A percentile compares a stretch with the other conserved stretches of the same genome.
phyloP scores from a whole-genome alignment of 495 filamentous ascomycete genomes.

The Neurospora sp. region DNA sequence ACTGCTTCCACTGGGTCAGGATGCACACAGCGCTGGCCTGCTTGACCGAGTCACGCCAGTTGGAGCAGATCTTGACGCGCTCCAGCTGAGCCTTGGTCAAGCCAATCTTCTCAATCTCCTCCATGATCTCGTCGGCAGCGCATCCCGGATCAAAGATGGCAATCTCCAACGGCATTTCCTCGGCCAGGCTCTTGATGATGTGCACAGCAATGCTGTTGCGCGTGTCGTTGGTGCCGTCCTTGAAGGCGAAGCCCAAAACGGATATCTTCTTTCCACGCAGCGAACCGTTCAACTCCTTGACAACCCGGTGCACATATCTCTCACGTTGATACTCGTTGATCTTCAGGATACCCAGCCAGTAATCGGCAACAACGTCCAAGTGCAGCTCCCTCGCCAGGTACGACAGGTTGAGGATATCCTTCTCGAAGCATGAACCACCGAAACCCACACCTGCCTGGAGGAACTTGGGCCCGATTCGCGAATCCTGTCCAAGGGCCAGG shows the following conservation, averaged over 20 bases:
- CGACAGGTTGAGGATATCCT: conserved; percentile 67
- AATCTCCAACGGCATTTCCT: conserved; percentile 53
- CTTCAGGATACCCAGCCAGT: conserved; percentile 62
- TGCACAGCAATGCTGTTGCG: conserved; percentile 62
- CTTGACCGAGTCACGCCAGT: conserved; percentile 39
- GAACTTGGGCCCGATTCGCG: conserved; percentile 61
- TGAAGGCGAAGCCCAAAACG: conserved; percentile 71
- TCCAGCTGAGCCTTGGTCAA: conserved; percentile 24
- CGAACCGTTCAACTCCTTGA: conserved; percentile 57
- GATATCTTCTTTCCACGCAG: conserved; percentile 62
- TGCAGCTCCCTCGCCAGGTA: conserved; percentile 64
- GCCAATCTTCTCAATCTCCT: conserved; percentile 33
- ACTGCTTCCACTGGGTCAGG: conserved; percentile 24
- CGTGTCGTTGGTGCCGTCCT: conserved; percentile 72
- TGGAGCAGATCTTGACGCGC: conserved; percentile 25
- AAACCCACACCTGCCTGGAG: conserved; percentile 72
- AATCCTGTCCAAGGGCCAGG: conserved; percentile 58
- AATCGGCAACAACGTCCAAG: conserved; percentile 62
- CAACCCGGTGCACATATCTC: conserved; percentile 54
- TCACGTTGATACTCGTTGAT: conserved; percentile 72
- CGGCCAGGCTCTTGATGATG: conserved; percentile 53
- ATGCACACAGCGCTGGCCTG: conserved; percentile 18
- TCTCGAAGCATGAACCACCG: conserved; percentile 76
- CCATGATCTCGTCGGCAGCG: conserved; percentile 27
- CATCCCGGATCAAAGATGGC: conserved; percentile 69